Conservation (phyloP, 257 asterid genomes). For the Scutellaria minor region DNA sequence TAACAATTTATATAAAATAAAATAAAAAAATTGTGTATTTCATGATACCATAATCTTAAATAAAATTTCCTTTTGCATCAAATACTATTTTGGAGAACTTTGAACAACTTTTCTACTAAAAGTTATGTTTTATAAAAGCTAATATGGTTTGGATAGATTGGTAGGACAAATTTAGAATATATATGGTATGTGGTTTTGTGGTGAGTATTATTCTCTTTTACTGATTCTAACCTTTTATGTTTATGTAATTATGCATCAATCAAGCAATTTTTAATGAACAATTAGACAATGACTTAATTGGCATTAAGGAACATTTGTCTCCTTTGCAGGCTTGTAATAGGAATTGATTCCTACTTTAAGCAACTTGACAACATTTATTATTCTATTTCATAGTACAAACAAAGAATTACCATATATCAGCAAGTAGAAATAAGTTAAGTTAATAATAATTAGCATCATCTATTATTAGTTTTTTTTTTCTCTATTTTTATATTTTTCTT, state of each 20-base stretch:
- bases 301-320: not conserved
- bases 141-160: not conserved
- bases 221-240: not conserved
- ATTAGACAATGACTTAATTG: not conserved
- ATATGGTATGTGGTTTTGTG: too few species aligned
- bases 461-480: not conserved
- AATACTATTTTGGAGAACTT: not conserved
- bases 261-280: not conserved
- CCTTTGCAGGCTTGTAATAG: not conserved
- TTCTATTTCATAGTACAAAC: not conserved
- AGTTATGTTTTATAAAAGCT: not conserved
- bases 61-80: not conserved
- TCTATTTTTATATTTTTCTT: too few species aligned
- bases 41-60: not conserved
- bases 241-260: not conserved
- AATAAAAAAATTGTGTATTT: too few species aligned
- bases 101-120: not conserved
- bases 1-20: too few species aligned
- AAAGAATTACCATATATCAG: not conserved
- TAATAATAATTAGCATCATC: not conserved
- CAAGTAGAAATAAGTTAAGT: not conserved
- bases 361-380: not conserved
- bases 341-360: constrained; percentile 13
- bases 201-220: not conserved
- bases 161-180: too few species aligned